Percentiles rank a stretch among this genome's conserved stretches.
Conservation (phyloP, 768 basidiomycete species). For the Mycena galopus region DNA sequence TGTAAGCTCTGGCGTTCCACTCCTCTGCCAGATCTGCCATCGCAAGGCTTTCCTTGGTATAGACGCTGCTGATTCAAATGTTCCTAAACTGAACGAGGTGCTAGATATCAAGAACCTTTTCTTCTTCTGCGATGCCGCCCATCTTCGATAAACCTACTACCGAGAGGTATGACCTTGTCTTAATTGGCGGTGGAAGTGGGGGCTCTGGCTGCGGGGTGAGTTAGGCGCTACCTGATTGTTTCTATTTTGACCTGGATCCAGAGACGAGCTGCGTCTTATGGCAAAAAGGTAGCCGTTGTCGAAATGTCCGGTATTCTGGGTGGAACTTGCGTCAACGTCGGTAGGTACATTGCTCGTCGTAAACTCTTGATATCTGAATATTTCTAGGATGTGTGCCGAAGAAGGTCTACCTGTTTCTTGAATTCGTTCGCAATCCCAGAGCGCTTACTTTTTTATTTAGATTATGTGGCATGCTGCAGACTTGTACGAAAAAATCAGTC, state of each 20-base stretch:
- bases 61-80: background rate
- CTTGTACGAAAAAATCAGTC: constrained; percentile 84
- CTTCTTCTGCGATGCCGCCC: constrained; percentile 75
- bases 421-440: background rate
- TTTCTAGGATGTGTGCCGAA: constrained; percentile 93
- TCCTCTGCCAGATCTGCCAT: constrained; percentile 29
- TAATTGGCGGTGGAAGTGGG: constrained; percentile 95
- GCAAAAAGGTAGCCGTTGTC: constrained; percentile 92
- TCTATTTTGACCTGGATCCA: constrained; percentile 45
- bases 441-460: constrained; percentile 52
- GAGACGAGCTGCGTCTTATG: constrained; percentile 93
- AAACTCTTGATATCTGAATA: constrained; percentile 8
- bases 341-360: constrained; percentile 59
- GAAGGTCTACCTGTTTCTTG: constrained; percentile 66
- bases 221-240: constrained; percentile 7
- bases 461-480: constrained; percentile 99
- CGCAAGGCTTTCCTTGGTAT: constrained; percentile 36
- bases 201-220: constrained; percentile 87
- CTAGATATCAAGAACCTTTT: constrained; percentile 64
- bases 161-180: constrained; percentile 86
- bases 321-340: constrained; percentile 98
- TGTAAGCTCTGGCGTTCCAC: constrained; percentile 44
- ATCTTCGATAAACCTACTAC: constrained; percentile 69
- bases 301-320: constrained; percentile 84
- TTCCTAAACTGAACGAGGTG: constrained; percentile 5